Conservation (phyloP, 2,329 filamentous ascomycete species). For the Penicillium brasilianum region DNA sequence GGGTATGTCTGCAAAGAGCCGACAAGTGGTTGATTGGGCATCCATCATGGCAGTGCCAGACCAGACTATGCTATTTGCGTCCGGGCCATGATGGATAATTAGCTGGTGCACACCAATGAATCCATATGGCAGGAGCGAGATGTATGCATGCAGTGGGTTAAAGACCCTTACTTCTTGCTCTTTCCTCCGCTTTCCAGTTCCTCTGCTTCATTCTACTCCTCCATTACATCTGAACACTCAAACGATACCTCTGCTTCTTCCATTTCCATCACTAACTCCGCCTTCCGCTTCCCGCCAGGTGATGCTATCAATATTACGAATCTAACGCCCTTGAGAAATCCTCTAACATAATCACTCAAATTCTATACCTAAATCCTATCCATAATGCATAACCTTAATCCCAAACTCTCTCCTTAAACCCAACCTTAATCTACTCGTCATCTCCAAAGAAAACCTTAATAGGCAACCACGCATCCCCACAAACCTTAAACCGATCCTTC, state of each 20-base stretch:
- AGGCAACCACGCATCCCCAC: slow-evolving; percentile 72
- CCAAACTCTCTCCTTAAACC: no score
- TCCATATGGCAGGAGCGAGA: not conserved
- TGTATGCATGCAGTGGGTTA: not conserved
- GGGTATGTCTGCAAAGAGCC: no score
- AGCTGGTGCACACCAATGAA: no score
- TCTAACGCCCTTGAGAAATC: not conserved
- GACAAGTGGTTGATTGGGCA: no score
- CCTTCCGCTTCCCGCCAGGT: not conserved
- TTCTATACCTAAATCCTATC: not conserved
- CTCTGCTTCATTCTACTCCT: no score
- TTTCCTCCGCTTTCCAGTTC: not conserved
- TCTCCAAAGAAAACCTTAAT: slow-evolving; percentile 83
- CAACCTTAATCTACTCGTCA: slow-evolving; percentile 76
- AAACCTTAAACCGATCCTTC: slow-evolving; percentile 81
- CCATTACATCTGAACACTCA: not conserved
- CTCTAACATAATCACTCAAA: not conserved
- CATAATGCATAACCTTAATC: not conserved
- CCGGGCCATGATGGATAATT: not conserved
- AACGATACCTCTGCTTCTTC: not conserved
- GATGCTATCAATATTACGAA: not conserved
- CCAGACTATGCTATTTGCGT: not conserved
- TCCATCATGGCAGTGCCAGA: not conserved
- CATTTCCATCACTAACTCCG: not conserved
- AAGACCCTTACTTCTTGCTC: not conserved